These are phyloP conservation scores for Bonia amplexicaulis DNA, from an alignment of 176 grass and related monocot species.

Conservation along the genomic window DNA sequence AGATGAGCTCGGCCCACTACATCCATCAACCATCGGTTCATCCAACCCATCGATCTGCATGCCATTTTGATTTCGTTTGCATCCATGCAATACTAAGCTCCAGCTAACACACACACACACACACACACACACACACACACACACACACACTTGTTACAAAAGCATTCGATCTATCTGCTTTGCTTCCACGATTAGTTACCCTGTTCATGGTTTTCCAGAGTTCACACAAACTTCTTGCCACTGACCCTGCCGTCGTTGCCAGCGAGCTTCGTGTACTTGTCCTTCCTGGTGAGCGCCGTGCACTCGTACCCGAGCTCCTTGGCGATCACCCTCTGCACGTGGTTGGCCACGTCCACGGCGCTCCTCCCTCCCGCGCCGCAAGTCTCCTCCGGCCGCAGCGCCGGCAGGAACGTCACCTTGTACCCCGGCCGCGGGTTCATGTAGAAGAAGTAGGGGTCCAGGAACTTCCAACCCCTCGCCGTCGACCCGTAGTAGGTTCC, in stretches of 20 bases:
- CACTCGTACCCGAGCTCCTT: conserved; percentile 50
- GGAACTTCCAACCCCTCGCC: conserved; percentile 53
- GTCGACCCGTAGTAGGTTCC: conserved; percentile 55
- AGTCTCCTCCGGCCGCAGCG: conserved; percentile 51
- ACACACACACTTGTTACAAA: neutral
- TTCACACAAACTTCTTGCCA: conserved; percentile 34
- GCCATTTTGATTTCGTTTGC: too few species aligned
- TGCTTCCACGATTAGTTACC: too few species aligned
- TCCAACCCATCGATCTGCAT: too few species aligned
- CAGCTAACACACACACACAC: neutral
- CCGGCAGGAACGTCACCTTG: conserved; percentile 59
- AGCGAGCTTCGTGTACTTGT: conserved; percentile 78
- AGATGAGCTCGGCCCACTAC: too few species aligned
- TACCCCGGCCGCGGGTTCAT: conserved; percentile 76
- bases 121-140: too few species aligned
- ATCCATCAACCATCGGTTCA: too few species aligned
- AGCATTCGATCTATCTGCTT: too few species aligned
- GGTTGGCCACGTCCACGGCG: conserved; percentile 67
- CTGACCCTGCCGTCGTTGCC: conserved; percentile 52
- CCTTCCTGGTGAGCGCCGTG: conserved; percentile 59
- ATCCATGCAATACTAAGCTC: too few species aligned
- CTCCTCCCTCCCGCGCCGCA: conserved; percentile 31
- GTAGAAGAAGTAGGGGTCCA: conserved; percentile 84
- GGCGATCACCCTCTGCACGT: conserved; percentile 60
- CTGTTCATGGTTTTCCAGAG: neutral